A percentile compares a stretch with the other conserved stretches of the same genome.
phyloP scores from a whole-genome alignment of 202 grass and related monocot species.

The Alloteropsis angusta region DNA sequence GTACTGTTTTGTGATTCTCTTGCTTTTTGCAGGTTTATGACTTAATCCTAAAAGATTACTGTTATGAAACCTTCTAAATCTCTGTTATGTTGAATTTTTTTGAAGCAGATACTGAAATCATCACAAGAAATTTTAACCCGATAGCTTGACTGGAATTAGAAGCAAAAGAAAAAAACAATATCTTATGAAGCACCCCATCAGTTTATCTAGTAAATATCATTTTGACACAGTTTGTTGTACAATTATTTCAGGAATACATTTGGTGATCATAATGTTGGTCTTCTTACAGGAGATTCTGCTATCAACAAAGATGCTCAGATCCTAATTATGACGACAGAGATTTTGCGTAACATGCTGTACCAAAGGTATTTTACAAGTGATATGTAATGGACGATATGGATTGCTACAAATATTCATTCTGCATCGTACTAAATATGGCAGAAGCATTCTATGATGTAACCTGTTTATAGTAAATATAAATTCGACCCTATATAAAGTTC shows the following conservation, averaged over 20 bases:
- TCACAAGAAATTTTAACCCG: neutral
- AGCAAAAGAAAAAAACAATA: neutral
- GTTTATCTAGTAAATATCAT: slow-evolving; percentile 10
- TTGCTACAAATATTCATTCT: slow-evolving; percentile 13
- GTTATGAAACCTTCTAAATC: neutral
- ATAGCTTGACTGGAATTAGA: neutral
- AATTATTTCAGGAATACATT: slow-evolving; percentile 71
- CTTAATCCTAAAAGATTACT: slow-evolving; percentile 1
- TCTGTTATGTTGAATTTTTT: neutral
- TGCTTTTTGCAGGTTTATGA: neutral
- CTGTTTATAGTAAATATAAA: neutral
- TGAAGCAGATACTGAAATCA: neutral
- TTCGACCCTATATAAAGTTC: neutral
- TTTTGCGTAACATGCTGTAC: slow-evolving; percentile 98
- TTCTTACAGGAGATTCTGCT: slow-evolving; percentile 95
- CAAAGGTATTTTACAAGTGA: slow-evolving; percentile 58
- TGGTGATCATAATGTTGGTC: slow-evolving; percentile 88
- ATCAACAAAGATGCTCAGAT: slow-evolving; percentile 93
- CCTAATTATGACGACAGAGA: slow-evolving; percentile 97
- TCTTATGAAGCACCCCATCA: neutral
- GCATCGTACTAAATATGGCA: slow-evolving; percentile 8
- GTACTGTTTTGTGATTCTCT: neutral
- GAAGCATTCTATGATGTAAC: neutral
- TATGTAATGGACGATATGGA: neutral
- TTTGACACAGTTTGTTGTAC: slow-evolving; percentile 35